A percentile compares a stretch with the other conserved stretches of the same genome.
Conservation (phyloP, 2,329 filamentous ascomycete genomes). For the Paecilomyces dactylethromorphus region DNA sequence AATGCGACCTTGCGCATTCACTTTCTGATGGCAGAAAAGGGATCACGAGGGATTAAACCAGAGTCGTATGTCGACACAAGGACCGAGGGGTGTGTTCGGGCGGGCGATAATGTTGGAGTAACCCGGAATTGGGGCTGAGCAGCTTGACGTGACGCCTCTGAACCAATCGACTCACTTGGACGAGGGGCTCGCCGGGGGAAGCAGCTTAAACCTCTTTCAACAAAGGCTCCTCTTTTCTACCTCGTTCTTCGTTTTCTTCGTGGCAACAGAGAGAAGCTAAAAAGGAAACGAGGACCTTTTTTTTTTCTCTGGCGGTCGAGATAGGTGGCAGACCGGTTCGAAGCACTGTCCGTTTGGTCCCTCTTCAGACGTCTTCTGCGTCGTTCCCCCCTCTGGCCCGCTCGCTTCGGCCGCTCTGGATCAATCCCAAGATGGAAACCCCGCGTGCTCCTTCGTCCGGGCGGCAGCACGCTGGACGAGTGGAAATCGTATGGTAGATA, state of each 20-base stretch:
- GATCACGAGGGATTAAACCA: neutral
- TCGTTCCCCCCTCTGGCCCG: neutral
- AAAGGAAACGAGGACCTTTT: neutral
- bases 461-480: neutral
- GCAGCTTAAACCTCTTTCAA: conserved; percentile 1
- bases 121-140: conserved; percentile 4
- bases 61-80: neutral
- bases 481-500: neutral
- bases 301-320: neutral
- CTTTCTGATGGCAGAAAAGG: conserved; percentile 4
- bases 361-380: neutral
- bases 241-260: neutral
- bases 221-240: neutral
- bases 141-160: conserved; percentile 5
- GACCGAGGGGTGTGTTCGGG: neutral
- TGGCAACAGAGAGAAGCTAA: neutral
- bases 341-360: neutral
- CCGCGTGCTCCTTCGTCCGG: neutral
- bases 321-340: neutral
- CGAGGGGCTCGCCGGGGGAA: conserved; percentile 2
- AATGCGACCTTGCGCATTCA: conserved; percentile 29
- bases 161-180: conserved; percentile 1
- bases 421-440: neutral
- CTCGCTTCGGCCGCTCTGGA: neutral
- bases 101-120: conserved; percentile 1